phyloP scores from a whole-genome alignment of 768 basidiomycete species.

The Suillus hirtellus region DNA sequence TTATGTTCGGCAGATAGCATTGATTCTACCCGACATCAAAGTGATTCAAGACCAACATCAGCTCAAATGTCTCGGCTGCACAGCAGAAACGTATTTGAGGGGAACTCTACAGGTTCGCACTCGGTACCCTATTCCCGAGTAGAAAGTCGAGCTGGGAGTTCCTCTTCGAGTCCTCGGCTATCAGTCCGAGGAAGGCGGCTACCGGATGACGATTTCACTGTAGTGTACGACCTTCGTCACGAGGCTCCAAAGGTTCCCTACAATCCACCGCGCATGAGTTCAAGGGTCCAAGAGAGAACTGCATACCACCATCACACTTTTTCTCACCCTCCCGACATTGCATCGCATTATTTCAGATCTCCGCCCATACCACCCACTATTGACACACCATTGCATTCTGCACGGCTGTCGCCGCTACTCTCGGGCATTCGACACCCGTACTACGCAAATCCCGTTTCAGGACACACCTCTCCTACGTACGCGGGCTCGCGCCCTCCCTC shows the following conservation, averaged over 20 bases:
- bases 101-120: conserved; percentile 27
- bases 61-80: conserved; percentile 36
- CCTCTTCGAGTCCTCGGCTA: conserved; percentile 50
- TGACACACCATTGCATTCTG: conserved; percentile 22
- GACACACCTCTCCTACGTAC: conserved; percentile 28
- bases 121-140: conserved; percentile 45
- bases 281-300: conserved; percentile 1
- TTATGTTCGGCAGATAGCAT: conserved; percentile 24
- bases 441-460: conserved; percentile 23
- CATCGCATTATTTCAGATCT: conserved; percentile 4
- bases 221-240: conserved; percentile 19
- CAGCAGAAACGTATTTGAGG: conserved; percentile 36
- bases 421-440: conserved; percentile 25
- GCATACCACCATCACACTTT: conserved; percentile 4
- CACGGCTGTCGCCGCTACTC: conserved; percentile 20
- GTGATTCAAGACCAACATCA: conserved; percentile 33
- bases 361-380: conserved; percentile 8
- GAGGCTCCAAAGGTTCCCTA: neutral
- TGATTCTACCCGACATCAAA: conserved; percentile 30
- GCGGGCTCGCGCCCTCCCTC: conserved; percentile 21
- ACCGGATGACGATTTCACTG: conserved; percentile 38
- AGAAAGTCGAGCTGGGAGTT: conserved; percentile 47
- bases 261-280: conserved; percentile 5
- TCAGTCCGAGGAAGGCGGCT: conserved; percentile 41
- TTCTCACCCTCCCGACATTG: conserved; percentile 6